These are phyloP conservation scores for Aulographum hederae DNA, from an alignment of 2,329 filamentous ascomycete genomes.

Conservation along the genomic window DNA sequence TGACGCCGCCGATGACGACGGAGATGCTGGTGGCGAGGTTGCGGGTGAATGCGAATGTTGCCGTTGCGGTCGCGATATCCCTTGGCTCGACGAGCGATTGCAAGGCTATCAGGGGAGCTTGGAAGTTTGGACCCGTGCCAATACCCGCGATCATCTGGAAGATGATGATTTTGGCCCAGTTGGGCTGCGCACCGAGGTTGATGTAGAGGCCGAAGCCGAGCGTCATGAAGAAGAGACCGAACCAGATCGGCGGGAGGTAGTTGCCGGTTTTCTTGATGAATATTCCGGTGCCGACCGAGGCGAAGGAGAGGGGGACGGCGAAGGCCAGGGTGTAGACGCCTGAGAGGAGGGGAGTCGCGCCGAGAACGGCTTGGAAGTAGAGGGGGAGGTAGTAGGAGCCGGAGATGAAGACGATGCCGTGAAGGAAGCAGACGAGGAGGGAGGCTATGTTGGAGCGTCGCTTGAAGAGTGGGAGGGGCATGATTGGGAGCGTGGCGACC, in stretches of 20 bases:
- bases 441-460: slow-evolving; percentile 46
- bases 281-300: slow-evolving; percentile 38
- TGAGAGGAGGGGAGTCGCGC: slow-evolving; percentile 48
- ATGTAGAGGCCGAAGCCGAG: slow-evolving; percentile 20
- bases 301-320: slow-evolving; percentile 46
- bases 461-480: slow-evolving; percentile 55
- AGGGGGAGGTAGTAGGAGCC: slow-evolving; percentile 66
- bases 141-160: slow-evolving; percentile 46
- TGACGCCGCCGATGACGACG: slow-evolving; percentile 49
- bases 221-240: slow-evolving; percentile 18
- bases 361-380: slow-evolving; percentile 64
- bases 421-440: slow-evolving; percentile 49
- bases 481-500: slow-evolving; percentile 58
- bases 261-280: slow-evolving; percentile 9
- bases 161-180: slow-evolving; percentile 19
- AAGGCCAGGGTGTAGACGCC: slow-evolving; percentile 60
- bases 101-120: slow-evolving; percentile 43
- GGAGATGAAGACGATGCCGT: slow-evolving; percentile 62
- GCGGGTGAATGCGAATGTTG: slow-evolving; percentile 43
- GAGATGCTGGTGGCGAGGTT: slow-evolving; percentile 46
- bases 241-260: slow-evolving; percentile 16
- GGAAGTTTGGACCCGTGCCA: slow-evolving; percentile 46
- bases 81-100: slow-evolving; percentile 38
- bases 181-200: slow-evolving; percentile 14
- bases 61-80: slow-evolving; percentile 43